Percentiles rank a stretch among this genome's conserved stretches.
Conservation (phyloP, 495 filamentous ascomycete genomes). For the Penicillium angulare region DNA sequence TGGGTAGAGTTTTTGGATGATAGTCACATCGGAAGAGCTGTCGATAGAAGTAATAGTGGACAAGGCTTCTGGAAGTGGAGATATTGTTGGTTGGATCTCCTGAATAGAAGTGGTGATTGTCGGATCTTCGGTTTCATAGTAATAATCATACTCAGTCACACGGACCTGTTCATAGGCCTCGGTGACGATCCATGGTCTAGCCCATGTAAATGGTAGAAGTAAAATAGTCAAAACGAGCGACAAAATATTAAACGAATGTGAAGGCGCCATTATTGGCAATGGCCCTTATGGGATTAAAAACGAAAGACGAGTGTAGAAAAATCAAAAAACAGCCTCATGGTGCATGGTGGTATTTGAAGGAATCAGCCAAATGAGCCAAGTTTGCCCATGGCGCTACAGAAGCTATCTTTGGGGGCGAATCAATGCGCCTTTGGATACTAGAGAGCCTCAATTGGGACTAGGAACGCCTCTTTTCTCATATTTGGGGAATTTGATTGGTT, state of each 20-base stretch:
- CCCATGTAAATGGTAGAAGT: constrained; percentile 19
- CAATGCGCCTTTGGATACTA: neutral
- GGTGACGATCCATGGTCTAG: constrained; percentile 35
- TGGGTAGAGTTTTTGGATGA: constrained; percentile 36
- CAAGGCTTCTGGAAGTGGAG: constrained; percentile 27
- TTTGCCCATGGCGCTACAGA: neutral
- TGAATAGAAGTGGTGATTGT: constrained; percentile 14
- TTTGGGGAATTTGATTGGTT: too few relatives aligned
- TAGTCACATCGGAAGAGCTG: constrained; percentile 16
- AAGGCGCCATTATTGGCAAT: constrained; percentile 19
- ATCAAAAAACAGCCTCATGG: neutral
- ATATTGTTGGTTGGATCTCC: constrained; percentile 24
- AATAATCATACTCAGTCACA: constrained; percentile 6
- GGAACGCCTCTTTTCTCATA: too few relatives aligned
- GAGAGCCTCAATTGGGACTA: neutral
- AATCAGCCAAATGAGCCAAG: too few relatives aligned
- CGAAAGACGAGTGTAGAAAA: neutral
- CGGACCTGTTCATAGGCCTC: constrained; percentile 21
- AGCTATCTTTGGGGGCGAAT: neutral
- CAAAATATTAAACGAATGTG: constrained; percentile 22
- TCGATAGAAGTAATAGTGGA: constrained; percentile 30
- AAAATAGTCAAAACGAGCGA: constrained; percentile 21
- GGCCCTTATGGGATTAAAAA: neutral
- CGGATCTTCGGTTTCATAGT: constrained; percentile 6
- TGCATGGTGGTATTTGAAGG: neutral